phyloP scores from a whole-genome alignment of 495 filamentous ascomycete genomes.

The Trichoderma erinaceum region DNA sequence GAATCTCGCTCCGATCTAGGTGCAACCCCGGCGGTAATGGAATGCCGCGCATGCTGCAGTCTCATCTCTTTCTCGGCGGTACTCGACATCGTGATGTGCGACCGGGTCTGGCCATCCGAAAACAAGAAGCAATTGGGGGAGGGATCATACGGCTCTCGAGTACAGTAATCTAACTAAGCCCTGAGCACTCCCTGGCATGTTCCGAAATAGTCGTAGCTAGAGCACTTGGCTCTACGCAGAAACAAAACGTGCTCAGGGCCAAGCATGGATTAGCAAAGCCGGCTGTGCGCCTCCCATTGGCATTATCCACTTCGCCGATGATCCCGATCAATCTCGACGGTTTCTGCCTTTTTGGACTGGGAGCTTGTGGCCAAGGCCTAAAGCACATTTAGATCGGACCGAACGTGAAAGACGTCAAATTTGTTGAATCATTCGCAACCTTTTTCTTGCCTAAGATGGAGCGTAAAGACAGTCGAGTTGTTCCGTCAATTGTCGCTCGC shows the following conservation, averaged over 20 bases:
- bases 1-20: conserved; percentile 13
- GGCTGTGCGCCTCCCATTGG: neutral
- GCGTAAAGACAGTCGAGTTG: neutral
- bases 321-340: conserved; percentile 2
- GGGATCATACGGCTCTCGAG: neutral
- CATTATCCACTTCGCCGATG: conserved; percentile 6
- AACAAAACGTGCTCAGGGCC: neutral
- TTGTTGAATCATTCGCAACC: neutral
- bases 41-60: neutral
- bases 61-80: neutral
- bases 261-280: neutral
- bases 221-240: neutral
- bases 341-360: neutral
- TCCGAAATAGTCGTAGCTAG: too few species aligned
- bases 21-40: conserved; percentile 9
- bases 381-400: conserved; percentile 2
- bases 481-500: neutral
- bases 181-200: neutral
- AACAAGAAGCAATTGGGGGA: neutral
- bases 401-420: conserved; percentile 4
- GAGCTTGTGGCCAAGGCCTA: neutral
- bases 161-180: neutral
- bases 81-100: neutral
- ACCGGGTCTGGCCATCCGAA: neutral
- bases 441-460: neutral